These are phyloP conservation scores for Acacia concinna DNA, from an alignment of 331 rosid species.

Conservation along the genomic window DNA sequence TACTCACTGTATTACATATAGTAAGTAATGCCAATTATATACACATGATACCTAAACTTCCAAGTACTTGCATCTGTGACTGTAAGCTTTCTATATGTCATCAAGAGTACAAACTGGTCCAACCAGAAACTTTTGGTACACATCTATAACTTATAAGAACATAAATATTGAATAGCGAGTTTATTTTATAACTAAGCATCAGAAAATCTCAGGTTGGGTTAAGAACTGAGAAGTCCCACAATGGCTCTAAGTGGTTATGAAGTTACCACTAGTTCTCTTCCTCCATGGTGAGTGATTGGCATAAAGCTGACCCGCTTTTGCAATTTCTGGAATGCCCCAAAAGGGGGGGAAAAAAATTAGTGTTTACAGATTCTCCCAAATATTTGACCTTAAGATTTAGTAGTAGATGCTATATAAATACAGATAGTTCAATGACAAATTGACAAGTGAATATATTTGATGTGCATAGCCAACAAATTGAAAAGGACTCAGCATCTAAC, in stretches of 20 bases:
- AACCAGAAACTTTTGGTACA: background rate
- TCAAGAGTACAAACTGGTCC: background rate
- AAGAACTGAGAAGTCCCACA: background rate
- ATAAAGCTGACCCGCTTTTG: constrained; percentile 65
- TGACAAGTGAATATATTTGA: background rate
- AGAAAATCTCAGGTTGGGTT: background rate
- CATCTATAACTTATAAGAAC: background rate
- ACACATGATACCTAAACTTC: background rate
- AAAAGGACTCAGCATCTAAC: constrained; percentile 26
- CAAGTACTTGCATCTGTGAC: background rate
- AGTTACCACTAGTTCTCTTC: constrained; percentile 53
- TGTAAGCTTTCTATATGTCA: background rate
- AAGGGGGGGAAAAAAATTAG: constrained; percentile 32
- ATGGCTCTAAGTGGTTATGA: constrained; percentile 21
- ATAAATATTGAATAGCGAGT: background rate
- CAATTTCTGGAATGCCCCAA: constrained; percentile 28
- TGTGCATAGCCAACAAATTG: constrained; percentile 17
- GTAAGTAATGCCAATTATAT: background rate
- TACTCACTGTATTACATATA: background rate
- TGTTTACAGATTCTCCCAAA: constrained; percentile 31
- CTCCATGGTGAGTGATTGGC: constrained; percentile 58
- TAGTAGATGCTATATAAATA: background rate
- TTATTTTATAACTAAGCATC: constrained; percentile 4
- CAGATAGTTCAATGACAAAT: background rate
- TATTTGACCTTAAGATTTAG: constrained; percentile 20